A percentile compares a stretch with the other conserved stretches of the same genome.
phyloP scores from a whole-genome alignment of 139 green algal species.

The Yamagishiella unicocca region DNA sequence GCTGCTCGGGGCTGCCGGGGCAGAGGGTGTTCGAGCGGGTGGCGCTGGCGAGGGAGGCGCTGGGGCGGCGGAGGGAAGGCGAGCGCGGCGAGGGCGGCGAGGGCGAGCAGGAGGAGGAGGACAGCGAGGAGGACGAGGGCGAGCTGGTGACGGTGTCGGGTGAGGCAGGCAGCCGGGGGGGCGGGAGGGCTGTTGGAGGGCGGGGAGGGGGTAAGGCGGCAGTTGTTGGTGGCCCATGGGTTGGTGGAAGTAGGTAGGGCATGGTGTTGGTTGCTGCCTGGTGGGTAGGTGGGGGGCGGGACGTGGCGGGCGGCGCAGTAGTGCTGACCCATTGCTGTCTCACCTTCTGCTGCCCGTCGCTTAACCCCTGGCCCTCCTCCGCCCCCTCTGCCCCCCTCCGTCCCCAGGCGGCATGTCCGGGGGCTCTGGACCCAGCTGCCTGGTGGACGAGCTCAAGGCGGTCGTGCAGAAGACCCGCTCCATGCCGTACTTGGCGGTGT shows the following conservation, averaged over 20 bases:
- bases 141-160: constrained; percentile 30
- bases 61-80: neutral
- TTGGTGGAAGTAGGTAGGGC: neutral
- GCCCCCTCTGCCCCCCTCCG: neutral
- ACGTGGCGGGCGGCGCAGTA: neutral
- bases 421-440: neutral
- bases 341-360: neutral
- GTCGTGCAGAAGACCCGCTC: neutral
- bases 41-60: neutral
- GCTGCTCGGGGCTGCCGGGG: neutral
- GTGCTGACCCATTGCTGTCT: neutral
- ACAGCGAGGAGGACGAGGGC: neutral
- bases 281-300: neutral
- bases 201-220: neutral
- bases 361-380: neutral
- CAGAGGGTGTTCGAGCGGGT: constrained; percentile 34
- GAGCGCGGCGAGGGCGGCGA: neutral
- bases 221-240: neutral
- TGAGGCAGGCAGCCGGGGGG: neutral
- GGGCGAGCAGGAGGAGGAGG: neutral
- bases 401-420: neutral
- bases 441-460: neutral
- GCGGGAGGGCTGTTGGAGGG: neutral
- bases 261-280: neutral
- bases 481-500: constrained; percentile 24